Conservation (phyloP, 495 filamentous ascomycete species). For the Monascus purpureus region DNA sequence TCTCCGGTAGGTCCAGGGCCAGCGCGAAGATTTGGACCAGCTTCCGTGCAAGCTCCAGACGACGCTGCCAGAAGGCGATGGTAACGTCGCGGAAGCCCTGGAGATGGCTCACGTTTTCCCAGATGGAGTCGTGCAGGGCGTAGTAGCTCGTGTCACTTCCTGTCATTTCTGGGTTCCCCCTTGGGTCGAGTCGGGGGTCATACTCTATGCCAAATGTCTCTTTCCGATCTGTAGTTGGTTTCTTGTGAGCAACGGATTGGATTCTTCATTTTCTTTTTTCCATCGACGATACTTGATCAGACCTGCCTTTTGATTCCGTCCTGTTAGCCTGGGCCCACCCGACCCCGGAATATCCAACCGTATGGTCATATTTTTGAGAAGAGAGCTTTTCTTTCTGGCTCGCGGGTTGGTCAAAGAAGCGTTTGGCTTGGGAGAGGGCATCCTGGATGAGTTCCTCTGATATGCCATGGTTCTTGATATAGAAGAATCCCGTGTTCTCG, state of each 20-base stretch:
- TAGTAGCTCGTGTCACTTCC: too few relatives aligned
- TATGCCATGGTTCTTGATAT: conserved; percentile 41
- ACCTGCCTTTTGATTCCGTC: too few relatives aligned
- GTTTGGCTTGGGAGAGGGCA: conserved; percentile 19
- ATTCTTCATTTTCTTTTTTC: too few relatives aligned
- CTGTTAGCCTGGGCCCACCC: conserved; percentile 15
- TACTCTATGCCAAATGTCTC: too few relatives aligned
- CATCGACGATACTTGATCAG: too few relatives aligned
- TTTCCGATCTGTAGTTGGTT: conserved; percentile 24
- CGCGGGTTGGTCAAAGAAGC: conserved; percentile 31
- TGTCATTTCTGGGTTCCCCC: too few relatives aligned
- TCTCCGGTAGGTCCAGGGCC: conserved; percentile 30
- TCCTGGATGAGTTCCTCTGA: conserved; percentile 25
- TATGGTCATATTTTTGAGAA: conserved; percentile 13
- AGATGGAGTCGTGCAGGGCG: too few relatives aligned
- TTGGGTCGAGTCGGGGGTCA: too few relatives aligned
- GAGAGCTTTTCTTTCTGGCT: conserved; percentile 23
- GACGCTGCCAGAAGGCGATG: conserved; percentile 31
- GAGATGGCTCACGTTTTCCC: conserved; percentile 34
- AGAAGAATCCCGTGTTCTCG: conserved; percentile 40
- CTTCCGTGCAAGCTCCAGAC: conserved; percentile 31
- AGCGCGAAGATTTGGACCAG: conserved; percentile 36
- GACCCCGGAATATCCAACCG: conserved; percentile 15
- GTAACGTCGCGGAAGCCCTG: conserved; percentile 31
- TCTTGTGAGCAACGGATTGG: too few relatives aligned